A percentile compares a stretch with the other conserved stretches of the same genome.
Conservation (phyloP, 352 stramenopile species). For the Phytophthora crassamura region DNA sequence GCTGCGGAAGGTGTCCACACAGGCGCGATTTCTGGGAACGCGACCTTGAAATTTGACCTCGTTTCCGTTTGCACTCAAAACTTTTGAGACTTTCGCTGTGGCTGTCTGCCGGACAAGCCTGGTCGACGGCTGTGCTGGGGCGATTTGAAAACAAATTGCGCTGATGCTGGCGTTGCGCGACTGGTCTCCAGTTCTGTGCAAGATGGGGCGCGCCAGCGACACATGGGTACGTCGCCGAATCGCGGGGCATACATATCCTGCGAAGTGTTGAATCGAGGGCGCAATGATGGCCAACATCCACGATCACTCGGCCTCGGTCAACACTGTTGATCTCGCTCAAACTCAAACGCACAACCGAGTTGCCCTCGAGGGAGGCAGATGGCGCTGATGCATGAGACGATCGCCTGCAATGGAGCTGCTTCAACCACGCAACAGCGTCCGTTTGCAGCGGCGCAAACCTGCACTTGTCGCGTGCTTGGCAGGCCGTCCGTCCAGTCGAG, state of each 20-base stretch:
- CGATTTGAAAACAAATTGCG: constrained; percentile 33
- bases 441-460: constrained; percentile 3
- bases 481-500: constrained; percentile 5
- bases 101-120: no score
- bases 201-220: constrained; percentile 32
- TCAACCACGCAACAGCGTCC: constrained; percentile 23
- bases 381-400: constrained; percentile 16
- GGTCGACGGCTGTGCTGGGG: not conserved
- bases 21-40: constrained; percentile 33
- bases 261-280: no score
- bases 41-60: constrained; percentile 18
- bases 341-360: constrained; percentile 18
- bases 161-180: constrained; percentile 18
- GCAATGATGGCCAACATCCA: no score
- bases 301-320: no score
- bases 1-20: constrained; percentile 3
- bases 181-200: constrained; percentile 4
- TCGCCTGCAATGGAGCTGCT: constrained; percentile 14
- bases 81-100: not conserved
- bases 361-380: constrained; percentile 15
- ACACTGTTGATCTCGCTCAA: constrained; percentile 11
- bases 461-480: constrained; percentile 13
- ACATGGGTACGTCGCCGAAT: constrained; percentile 28
- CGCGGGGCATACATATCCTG: no score
- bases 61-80: not conserved